Evolutionary conservation across 805 yeast species (phyloP).

Genomic region (Metschnikowia similis): DNA sequence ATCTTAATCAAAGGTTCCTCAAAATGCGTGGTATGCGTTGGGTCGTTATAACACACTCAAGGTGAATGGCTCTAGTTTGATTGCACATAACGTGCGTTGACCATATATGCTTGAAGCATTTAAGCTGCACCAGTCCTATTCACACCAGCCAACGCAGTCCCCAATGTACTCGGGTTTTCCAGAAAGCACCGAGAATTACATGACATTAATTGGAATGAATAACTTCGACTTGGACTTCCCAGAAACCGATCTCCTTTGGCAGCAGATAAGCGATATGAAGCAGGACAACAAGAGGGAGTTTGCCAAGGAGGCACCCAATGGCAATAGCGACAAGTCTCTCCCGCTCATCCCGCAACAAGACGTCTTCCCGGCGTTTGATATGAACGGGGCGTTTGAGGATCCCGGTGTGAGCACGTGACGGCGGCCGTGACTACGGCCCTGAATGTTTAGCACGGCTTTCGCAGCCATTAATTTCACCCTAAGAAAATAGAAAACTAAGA

Average conservation of each 20-base stretch:
- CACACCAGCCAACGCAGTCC: background rate
- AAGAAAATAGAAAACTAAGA: no score
- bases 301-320: background rate
- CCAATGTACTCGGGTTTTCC: background rate
- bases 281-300: background rate
- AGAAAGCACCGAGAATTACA: background rate
- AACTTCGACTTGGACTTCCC: background rate
- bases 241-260: conserved; percentile 12
- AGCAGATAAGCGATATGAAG: conserved; percentile 7
- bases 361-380: background rate
- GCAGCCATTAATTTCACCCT: background rate
- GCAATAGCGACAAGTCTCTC: conserved; percentile 2
- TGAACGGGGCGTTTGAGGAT: conserved; percentile 1
- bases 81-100: no score
- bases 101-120: no score
- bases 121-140: no score
- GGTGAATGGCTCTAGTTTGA: no score
- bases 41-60: no score
- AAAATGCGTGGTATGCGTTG: no score
- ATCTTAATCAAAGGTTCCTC: no score
- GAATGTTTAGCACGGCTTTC: background rate
- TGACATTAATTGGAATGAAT: background rate
- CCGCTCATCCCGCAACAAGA: conserved; percentile 6
- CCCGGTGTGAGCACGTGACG: background rate
- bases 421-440: no score